Conservation (phyloP, 2,329 filamentous ascomycete species). For the Monilinia vaccinii-corymbosi region DNA sequence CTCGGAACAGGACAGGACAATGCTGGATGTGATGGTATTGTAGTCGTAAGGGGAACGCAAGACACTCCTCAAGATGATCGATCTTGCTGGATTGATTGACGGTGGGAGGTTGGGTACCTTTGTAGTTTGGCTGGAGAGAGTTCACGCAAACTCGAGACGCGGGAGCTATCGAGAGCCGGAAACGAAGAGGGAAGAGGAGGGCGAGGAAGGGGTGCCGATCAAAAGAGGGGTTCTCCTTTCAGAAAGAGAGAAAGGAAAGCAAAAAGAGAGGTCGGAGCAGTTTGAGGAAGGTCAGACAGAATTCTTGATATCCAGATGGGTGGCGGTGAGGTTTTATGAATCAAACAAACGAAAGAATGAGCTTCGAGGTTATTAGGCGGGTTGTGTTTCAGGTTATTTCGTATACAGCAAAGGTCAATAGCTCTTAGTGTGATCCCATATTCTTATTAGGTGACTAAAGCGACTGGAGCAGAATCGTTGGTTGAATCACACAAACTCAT, state of each 20-base stretch:
- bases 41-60: not conserved
- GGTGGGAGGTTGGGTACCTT: no score
- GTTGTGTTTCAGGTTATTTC: slow-evolving; percentile 9
- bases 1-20: not conserved
- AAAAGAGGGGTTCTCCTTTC: not conserved
- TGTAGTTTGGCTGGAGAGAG: not conserved
- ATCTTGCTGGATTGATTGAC: not conserved
- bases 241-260: no score
- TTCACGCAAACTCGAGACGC: not conserved
- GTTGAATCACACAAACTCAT: not conserved
- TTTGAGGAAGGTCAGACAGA: not conserved
- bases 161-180: not conserved
- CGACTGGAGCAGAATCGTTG: no score
- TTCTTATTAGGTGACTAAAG: not conserved
- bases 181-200: not conserved
- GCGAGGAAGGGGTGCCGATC: not conserved
- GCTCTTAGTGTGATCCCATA: not conserved
- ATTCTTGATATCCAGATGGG: slow-evolving; percentile 6
- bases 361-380: not conserved
- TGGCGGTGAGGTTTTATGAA: slow-evolving; percentile 25
- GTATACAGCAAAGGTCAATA: not conserved
- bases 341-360: not conserved
- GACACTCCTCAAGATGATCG: not conserved
- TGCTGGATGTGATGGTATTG: not conserved
- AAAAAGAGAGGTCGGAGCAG: slow-evolving; percentile 1